Base-by-base conservation (phyloP, 1,284 basidiomycete genomes). In the Malassezia restricta region DNA sequence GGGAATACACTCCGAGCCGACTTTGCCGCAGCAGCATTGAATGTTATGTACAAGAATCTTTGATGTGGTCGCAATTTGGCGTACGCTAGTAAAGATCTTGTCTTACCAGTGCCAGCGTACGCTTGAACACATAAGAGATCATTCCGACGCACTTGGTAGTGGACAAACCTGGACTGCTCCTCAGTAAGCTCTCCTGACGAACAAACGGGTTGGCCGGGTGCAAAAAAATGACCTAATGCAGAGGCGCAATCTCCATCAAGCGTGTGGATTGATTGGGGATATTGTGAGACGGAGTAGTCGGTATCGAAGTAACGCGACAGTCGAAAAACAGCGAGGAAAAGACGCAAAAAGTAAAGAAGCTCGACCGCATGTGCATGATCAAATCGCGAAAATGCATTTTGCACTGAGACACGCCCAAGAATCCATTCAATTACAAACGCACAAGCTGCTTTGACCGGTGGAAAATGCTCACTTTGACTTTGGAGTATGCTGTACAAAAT, bases 41-140 rank as follows among this genome's bases (percentile, higher is more conserved):
- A 68, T 2, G 66, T 63, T 12, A 68, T 58, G 51, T 68, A 68
- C 15, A 68, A 58, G 29, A 68, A 64, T 6, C 57, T 51, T 43
- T 61, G 54, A 30, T 56, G 32, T 1, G 66, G 66, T 6, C 64
- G 61, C 27, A 47, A 50, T 29, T 61, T 45, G 14, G 66, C 62
- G 32, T 63, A 66, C 29, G 64, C 64, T 12, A 63, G 50, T 3
- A 68, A 58, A 17, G 64, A 68, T 24, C 59, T 55, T 5, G 66
- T 68, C 48, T 68, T 68, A 27, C 66, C 66, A 5, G 66, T 68
- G 33, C 47, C 39, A 1, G 66, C 66, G 42, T 61, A 68, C 0
- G 66, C 66, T 41, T 68, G 66, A 14, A 68, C 64, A 39, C 64
- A 61, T 51, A 68, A 47, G 30, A 68, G 53, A 29, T 67, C 59